Evolutionary conservation across 2,329 filamentous ascomycete species (phyloP), one percentile per base, ranked within the genome.

Genomic region (Colletotrichum costaricense): DNA sequence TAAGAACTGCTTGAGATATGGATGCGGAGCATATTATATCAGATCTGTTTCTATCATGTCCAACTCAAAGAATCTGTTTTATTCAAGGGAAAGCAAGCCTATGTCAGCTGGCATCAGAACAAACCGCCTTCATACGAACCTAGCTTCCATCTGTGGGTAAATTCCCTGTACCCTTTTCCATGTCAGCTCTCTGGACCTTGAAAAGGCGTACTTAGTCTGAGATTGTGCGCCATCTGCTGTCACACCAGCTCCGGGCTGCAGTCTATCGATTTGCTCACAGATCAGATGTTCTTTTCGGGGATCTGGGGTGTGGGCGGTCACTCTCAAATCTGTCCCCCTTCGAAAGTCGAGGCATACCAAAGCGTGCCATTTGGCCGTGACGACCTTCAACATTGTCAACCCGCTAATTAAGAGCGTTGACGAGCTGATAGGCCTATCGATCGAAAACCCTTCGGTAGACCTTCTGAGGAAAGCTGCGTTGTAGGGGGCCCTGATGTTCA

Each of bases 401-500:
- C 63, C 63, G 54, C 63, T 66, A 4, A 66, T 54, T 1, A 66
- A 42, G 9, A 66, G 30, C 63, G 79, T 77, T 33, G 64, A 60
- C 24, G 54, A 64, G 22, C 55, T 71, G 24, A 78, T 68, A 0
- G 77, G 76, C 22, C 26, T 56, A 64, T 79, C 77, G 58, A 80
- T 80, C 2, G 78, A 77, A 57, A 78, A 78, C 19, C 78, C 77
- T 12, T 69, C 70, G 4, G 67, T 60, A 5, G 60, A 56, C 33
- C 68, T 62, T 6, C 71, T 70, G 4, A 42, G 52, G 62, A 79
- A 80, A 5, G 78, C 62, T 0, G 74, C 52, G 63, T 78, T 78
- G 75, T 75, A 78, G 4, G 79, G 78, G 1, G 79, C 78, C 9
- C 73, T 24, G 2, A 77, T 78, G 9, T 52, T 42, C 19, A 80